Percentiles rank a stretch among this genome's conserved stretches.
Evolutionary conservation across 805 yeast genomes (phyloP).

Genomic region (Saccharomycopsis lassenensis): DNA sequence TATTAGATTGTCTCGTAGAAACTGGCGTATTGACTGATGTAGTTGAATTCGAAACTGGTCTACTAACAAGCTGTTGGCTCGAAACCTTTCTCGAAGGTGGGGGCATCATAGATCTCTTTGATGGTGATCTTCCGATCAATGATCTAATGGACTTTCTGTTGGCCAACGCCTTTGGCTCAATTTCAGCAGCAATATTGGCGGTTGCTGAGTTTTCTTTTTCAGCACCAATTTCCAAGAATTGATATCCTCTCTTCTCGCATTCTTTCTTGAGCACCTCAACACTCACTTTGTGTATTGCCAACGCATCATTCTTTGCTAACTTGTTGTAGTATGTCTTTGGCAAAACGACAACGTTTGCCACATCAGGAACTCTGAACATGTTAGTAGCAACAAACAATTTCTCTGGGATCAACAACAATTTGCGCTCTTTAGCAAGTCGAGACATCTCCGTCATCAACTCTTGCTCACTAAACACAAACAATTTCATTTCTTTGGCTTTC

Average conservation of each 20-base stretch:
- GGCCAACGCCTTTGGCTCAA: not conserved
- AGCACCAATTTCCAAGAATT: constrained; percentile 2
- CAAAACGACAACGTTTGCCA: constrained; percentile 45
- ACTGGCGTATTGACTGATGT: constrained; percentile 11
- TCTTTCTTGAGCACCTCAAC: constrained; percentile 35
- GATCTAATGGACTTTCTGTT: constrained; percentile 14
- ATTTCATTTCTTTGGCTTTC: constrained; percentile 29
- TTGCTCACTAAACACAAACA: constrained; percentile 34
- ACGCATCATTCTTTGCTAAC: constrained; percentile 34
- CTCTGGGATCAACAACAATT: constrained; percentile 46
- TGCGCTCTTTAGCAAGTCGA: constrained; percentile 32
- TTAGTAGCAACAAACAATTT: constrained; percentile 55
- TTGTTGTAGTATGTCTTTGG: constrained; percentile 57
- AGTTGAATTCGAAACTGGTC: constrained; percentile 9
- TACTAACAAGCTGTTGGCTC: constrained; percentile 1
- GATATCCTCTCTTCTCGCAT: constrained; percentile 39
- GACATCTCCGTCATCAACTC: constrained; percentile 25
- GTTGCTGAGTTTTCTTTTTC: not conserved
- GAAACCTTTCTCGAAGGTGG: constrained; percentile 13
- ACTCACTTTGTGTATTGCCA: constrained; percentile 34
- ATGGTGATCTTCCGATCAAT: constrained; percentile 9
- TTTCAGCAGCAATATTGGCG: not conserved
- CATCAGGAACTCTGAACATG: constrained; percentile 42
- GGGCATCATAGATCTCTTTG: constrained; percentile 3
- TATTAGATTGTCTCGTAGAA: constrained; percentile 19